Evolutionary conservation across 208 protist species (phyloP), one percentile per base, ranked within the genome.

Genomic region (Porcisia hertigi): DNA sequence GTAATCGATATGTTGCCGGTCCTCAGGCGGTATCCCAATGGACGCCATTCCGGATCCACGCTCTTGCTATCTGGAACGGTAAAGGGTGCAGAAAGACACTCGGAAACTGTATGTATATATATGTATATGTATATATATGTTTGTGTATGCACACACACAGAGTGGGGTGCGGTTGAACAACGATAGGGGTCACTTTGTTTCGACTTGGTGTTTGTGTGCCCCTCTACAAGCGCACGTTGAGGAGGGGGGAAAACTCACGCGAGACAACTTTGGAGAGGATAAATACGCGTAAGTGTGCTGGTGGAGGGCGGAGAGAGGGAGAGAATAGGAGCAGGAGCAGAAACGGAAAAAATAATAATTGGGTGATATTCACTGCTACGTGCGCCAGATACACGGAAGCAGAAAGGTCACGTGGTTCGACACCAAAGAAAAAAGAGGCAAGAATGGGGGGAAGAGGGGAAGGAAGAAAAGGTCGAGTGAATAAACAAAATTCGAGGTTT

Each of bases 1-100:
- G 79, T 98, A 98, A 55, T 98, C 97, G 60, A 97, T 96, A 75
- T 96, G 87, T 64, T 98, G 86, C 20, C 92, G 83, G 62, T 97
- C 92, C 14, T 83, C 85, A 2, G 88, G 83, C 5, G 86, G 83
- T 34, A 96, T 79, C 54, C 77, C 73, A 70, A 82, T 79, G 6
- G 78, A 82, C 14, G 69, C 20, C 73, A 79, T 83, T 25, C 47
- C 9, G 34, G 7, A 47, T 49, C 39, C 23, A 7, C 11, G 7
- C 25, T 25, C 39, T 39, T 11, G 58, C 59, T 43, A 23, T 65
- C 8, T 43, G 25, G 59, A 65, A 12, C 34, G 25, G 39, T 18
- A 0, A 67, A 23, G 62, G 3, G 16, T 49, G 45, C 45, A 58
- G 66, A 9, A 16, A 25, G 20, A 14, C 57, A 49, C 45, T 12